Percentiles rank a stretch among this genome's conserved stretches.
Conservation (phyloP, 441 rosid genomes). For the Populus hybrid region DNA sequence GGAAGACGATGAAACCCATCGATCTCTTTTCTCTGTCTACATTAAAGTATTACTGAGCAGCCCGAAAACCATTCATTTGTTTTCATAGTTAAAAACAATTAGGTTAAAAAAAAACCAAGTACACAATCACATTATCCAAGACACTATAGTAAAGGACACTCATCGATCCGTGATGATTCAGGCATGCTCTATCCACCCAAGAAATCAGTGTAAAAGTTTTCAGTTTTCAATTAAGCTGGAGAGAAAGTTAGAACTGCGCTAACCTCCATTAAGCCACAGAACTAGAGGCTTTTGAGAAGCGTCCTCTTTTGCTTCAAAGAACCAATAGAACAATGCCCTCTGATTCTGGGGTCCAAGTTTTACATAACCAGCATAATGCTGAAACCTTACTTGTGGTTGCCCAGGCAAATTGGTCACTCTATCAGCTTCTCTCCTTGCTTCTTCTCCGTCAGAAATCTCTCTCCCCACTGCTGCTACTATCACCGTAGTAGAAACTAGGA, state of each 20-base stretch:
- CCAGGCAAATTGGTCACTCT: slow-evolving; percentile 57
- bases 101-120: not conserved
- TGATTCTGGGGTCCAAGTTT: slow-evolving; percentile 40
- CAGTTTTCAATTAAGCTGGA: not conserved
- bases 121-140: not conserved
- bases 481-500: not conserved
- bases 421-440: slow-evolving; percentile 33
- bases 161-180: not conserved
- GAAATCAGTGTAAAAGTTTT: not conserved
- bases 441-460: not conserved
- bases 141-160: not conserved
- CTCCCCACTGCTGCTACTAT: not conserved
- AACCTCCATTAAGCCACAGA: slow-evolving; percentile 95
- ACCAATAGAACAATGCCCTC: slow-evolving; percentile 80
- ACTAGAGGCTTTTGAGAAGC: slow-evolving; percentile 67
- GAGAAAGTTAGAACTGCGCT: not conserved
- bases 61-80: too few relatives aligned
- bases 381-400: slow-evolving; percentile 48
- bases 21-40: too few relatives aligned
- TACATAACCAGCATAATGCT: slow-evolving; percentile 72
- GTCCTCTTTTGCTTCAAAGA: slow-evolving; percentile 54
- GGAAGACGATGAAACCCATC: too few relatives aligned
- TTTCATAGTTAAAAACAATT: not conserved
- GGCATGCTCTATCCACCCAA: not conserved
- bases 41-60: too few relatives aligned